Base-by-base conservation (phyloP, 345 rosid species). In the Citrus reticulata region DNA sequence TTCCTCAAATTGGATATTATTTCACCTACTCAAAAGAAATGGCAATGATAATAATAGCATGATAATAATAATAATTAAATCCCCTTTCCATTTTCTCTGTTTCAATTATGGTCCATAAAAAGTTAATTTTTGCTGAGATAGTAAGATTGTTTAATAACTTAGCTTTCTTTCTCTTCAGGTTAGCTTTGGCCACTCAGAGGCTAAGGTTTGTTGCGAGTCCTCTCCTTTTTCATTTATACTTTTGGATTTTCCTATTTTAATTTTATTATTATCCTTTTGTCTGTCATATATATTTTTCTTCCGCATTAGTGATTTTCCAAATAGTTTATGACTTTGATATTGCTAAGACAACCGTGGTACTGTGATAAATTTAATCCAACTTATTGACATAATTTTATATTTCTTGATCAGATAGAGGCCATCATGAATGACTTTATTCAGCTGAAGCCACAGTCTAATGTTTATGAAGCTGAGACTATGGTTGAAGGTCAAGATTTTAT, bases 361-460 rank as follows among this genome's bases (percentile, higher is more conserved):
- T 19, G 30, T 77, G 62, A 30, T 42, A 22, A 40, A 73, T 20
- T 4, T 9, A 32, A 20, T 75, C 54, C n/a, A 20, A 63, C 42
- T 73, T 37, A 74, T 78, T 83, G 42, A 68, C 49, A n/a, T 54
- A 61, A 77, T 65, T 39, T 61, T 68, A 66, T 80, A 63, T 77
- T 81, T 73, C 72, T 35, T 80, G 64, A 37, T 79, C 95, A 91
- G 98, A 86, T 94, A 68, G 97, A 96, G 86, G 96, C 98, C 73
- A 93, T 94, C 78, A 93, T 94, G 95, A 85, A 92, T 82, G 97
- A 96, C 83, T 94, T 91, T 84, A 90, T 96, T 81, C 97, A 94
- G 88, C 88, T 94, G 73, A 94, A 86, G 80, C 94, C 98, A 46
- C 90, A 88, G 67, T 91, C 97, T 20, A 93, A 94, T 82, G 95